Evolutionary conservation across 106 monocot genomes (phyloP), one percentile per base, ranked within the genome.

Genomic region (Dendrobium nobile): DNA sequence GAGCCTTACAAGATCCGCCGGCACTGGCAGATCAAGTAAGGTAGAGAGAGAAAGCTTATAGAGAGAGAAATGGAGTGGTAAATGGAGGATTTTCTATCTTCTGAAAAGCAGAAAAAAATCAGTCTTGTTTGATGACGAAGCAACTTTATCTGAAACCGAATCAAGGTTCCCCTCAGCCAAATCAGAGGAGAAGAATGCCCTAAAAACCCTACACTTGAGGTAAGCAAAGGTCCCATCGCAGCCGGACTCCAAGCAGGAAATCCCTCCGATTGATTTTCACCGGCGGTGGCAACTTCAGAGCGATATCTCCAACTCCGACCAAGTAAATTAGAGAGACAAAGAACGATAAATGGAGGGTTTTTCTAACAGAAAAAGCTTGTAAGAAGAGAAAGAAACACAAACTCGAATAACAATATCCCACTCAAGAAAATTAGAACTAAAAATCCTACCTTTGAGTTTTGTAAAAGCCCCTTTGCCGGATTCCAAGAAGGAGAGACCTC

Each of bases 401-500:
- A 61, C 22, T 61, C 20, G n/a, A 51, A 51, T 51, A 3, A 51
- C 51, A 51, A 51, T 1, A 51, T 15, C 2, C 13, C 15, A 51
- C 51, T 15, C 33, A 33, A 27, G 13, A 13, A 33, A 5, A 27
- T 58, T 10, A 42, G 44, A 41, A 56, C 4, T 58, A 9, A 43
- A 64, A 42, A 56, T 54, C n/a, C 47, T 74, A 83, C 83, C 78
- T 83, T 78, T 83, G 55, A 56, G 20, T 2, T 41, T 40, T 9
- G 44, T 19, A 19, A 83, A 83, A 70, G n/a, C 37, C 51, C 78
- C 83, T 74, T 41, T 83, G 54, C 17, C 77, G 10, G 83, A 78
- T 72, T 83, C 73, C 78, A 83, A 83, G 73, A 83, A 83, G 58
- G 78, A 83, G 9, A 83, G 41, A n/a, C 72, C 78, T 48, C 72